These are phyloP conservation scores for Tephrocybe sp. DNA, from an alignment of 768 basidiomycete species.

Conservation along the genomic window DNA sequence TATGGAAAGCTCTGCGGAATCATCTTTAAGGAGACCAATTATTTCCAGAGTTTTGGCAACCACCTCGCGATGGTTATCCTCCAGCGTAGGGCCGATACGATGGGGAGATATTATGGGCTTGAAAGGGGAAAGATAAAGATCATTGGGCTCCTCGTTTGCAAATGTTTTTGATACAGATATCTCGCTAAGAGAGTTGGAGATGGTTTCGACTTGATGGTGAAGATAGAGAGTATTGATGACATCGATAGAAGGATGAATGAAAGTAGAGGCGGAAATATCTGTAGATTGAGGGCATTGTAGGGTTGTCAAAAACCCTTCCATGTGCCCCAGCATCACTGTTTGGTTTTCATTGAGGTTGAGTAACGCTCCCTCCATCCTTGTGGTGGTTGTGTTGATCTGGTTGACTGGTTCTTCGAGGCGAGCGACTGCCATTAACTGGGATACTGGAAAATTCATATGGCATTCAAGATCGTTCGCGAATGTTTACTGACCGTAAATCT, in stretches of 20 bases:
- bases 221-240: slow-evolving; percentile 11
- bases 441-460: background rate
- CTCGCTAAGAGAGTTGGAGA: slow-evolving; percentile 8
- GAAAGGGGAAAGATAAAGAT: slow-evolving; percentile 9
- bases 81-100: background rate
- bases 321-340: slow-evolving; percentile 2
- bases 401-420: slow-evolving; percentile 10
- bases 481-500: slow-evolving; percentile 12
- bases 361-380: background rate
- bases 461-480: background rate
- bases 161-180: slow-evolving; percentile 8
- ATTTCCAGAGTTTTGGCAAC: slow-evolving; percentile 12
- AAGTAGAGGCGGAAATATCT: background rate
- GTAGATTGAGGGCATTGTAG: background rate
- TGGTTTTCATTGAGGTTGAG: slow-evolving; percentile 10
- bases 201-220: slow-evolving; percentile 13
- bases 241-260: slow-evolving; percentile 6
- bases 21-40: slow-evolving; percentile 6
- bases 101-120: slow-evolving; percentile 4
- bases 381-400: slow-evolving; percentile 3
- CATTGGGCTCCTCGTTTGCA: slow-evolving; percentile 5
- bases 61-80: slow-evolving; percentile 9
- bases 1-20: slow-evolving; percentile 9
- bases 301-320: slow-evolving; percentile 11
- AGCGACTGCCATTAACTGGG: slow-evolving; percentile 11